Evolutionary conservation across 176 grass and related monocot species (phyloP), one percentile per base, ranked within the genome.

Genomic region (Eremochloa ophiuroides): DNA sequence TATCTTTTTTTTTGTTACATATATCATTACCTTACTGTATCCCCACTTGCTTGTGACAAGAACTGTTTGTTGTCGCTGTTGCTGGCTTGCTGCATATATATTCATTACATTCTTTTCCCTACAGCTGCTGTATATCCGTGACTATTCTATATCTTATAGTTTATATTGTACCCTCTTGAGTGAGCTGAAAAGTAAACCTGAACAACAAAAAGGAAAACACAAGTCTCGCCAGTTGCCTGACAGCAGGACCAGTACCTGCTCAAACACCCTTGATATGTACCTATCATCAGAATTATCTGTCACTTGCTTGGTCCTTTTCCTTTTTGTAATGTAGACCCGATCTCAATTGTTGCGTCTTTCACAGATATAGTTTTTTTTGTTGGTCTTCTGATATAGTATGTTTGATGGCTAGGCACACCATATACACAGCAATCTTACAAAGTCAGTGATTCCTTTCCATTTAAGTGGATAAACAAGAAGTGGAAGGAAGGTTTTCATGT

Each of bases 401-500:
- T 56, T 56, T 23, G 31, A 71, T 79, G 46, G 46, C 30, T 85
- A 93, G 91, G 91, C 44, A 93, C 91, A 4, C 88, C 77, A 13
- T 93, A 93, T 78, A 90, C 91, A 6, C 91, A 93, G 47, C 91
- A 93, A 65, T 93, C 91, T 25, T 93, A 93, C 75, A 93, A 93
- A 80, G 91, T 93, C 37, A 93, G 91, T 35, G 88, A 93, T 73
- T 93, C 88, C 64, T 93, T 93, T 69, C 91, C 91, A 4, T 93
- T 85, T 27, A 93, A 93, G 73, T 93, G 91, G 91, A 88, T 93
- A 86, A 93, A 90, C 62, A 93, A 93, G 64, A 93, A 93, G 8
- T 93, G 91, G 91, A 93, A 93, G 76, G 91, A 93, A 93, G 91
- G 88, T 27, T 93, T 93, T 67, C 80, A 93, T 39, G 91, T 93